A percentile compares a stretch with the other conserved stretches of the same genome.
Conservation (phyloP, 305 asterid genomes). For the Rubia occidens region DNA sequence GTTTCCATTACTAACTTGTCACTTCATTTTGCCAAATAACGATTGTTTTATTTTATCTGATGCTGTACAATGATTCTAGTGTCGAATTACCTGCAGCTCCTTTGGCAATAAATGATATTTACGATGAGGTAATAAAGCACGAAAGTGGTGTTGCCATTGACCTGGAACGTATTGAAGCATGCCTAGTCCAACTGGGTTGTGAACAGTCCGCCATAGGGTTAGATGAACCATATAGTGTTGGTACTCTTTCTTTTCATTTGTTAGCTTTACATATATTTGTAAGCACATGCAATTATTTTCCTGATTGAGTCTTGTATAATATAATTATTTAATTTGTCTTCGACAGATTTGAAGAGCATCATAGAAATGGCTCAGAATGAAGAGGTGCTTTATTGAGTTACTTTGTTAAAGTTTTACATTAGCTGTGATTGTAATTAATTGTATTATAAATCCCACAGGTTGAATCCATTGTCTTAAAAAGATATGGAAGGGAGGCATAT, state of each 20-base stretch:
- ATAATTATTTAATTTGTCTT: constrained; percentile 4
- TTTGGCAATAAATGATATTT: constrained; percentile 49
- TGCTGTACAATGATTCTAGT: background rate
- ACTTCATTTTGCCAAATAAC: background rate
- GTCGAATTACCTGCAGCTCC: constrained; percentile 33
- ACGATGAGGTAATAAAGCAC: constrained; percentile 63
- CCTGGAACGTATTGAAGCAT: constrained; percentile 45
- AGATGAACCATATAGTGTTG: constrained; percentile 56
- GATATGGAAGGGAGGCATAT: constrained; percentile 78
- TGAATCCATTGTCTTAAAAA: constrained; percentile 65
- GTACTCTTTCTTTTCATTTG: constrained; percentile 32
- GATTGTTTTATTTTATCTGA: background rate
- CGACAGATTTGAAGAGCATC: constrained; percentile 61
- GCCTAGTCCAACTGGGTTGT: constrained; percentile 66
- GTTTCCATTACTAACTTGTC: background rate
- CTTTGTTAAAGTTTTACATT: constrained; percentile 7
- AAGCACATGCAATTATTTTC: background rate
- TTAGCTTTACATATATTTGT: background rate
- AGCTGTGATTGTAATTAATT: constrained; percentile 14
- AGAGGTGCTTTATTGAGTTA: constrained; percentile 37
- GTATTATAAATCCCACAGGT: constrained; percentile 40
- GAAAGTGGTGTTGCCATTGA: constrained; percentile 59
- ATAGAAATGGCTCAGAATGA: constrained; percentile 66
- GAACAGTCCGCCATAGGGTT: constrained; percentile 29
- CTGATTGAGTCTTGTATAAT: background rate